These are phyloP conservation scores for Fomitopsis palustris DNA, from an alignment of 1,284 basidiomycete genomes.

Conservation along the genomic window DNA sequence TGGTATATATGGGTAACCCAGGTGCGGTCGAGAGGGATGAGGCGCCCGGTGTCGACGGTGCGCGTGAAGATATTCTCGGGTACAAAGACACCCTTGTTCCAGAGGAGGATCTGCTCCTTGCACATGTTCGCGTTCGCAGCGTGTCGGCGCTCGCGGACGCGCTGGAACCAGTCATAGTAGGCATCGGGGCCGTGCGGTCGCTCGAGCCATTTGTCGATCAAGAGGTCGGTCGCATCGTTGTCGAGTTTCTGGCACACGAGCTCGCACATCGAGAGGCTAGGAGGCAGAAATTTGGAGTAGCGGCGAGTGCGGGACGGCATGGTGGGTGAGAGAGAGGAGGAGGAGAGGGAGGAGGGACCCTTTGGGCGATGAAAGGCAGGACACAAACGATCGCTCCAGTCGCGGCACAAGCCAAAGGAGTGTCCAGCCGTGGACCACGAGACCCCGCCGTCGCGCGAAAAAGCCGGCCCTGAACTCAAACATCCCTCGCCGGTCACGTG, in stretches of 20 bases:
- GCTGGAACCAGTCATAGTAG: conserved; percentile 71
- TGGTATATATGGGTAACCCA: conserved; percentile 78
- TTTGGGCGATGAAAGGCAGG: conserved; percentile 5
- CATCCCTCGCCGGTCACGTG: conserved; percentile 7
- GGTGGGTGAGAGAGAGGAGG: not conserved
- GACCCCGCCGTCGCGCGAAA: conserved; percentile 18
- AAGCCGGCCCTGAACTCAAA: conserved; percentile 19
- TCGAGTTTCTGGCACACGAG: conserved; percentile 71
- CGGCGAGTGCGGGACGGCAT: conserved; percentile 33
- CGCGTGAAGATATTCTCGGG: conserved; percentile 75
- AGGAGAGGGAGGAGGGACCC: not conserved
- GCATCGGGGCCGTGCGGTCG: conserved; percentile 57
- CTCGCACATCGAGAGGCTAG: conserved; percentile 66
- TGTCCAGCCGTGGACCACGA: not conserved
- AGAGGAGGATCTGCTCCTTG: conserved; percentile 58
- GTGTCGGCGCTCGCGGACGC: conserved; percentile 61
- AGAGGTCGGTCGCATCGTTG: conserved; percentile 67
- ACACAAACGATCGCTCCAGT: not conserved
- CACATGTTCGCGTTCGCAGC: conserved; percentile 33
- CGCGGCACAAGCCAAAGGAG: not conserved
- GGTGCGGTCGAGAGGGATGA: conserved; percentile 73
- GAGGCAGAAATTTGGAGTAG: conserved; percentile 65
- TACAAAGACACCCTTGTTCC: conserved; percentile 73
- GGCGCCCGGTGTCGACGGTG: conserved; percentile 68
- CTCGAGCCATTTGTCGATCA: conserved; percentile 79